Conservation (phyloP, 2,329 filamentous ascomycete genomes). For the Dichotomopilus funicola region DNA sequence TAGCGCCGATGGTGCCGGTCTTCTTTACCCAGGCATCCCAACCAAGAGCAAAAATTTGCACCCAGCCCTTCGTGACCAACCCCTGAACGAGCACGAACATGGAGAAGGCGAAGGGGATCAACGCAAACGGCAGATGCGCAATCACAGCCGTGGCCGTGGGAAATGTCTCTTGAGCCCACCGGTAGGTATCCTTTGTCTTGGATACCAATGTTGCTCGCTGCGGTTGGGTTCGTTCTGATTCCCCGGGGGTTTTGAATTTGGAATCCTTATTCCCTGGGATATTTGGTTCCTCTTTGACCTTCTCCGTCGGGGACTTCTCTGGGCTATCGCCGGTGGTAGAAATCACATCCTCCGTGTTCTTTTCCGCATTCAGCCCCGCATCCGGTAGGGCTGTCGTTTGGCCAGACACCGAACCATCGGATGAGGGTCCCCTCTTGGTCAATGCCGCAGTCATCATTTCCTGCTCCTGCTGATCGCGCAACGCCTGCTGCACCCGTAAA, state of each 20-base stretch:
- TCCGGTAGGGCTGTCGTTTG: not conserved
- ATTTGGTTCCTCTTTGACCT: conserved; percentile 2
- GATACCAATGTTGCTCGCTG: conserved; percentile 47
- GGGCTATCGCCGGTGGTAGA: not conserved
- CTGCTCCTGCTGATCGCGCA: conserved; percentile 4
- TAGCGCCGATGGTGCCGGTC: conserved; percentile 61
- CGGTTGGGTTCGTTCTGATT: not conserved
- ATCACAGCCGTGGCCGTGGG: conserved; percentile 61
- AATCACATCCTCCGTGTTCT: not conserved
- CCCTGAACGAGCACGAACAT: conserved; percentile 73
- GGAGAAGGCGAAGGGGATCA: conserved; percentile 64
- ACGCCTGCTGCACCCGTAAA: conserved; percentile 34
- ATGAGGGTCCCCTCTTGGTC: not conserved
- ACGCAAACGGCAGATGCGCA: conserved; percentile 57
- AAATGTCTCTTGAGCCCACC: conserved; percentile 64
- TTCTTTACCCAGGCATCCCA: conserved; percentile 67
- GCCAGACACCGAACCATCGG: not conserved
- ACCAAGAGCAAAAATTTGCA: conserved; percentile 63
- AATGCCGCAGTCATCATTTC: not conserved
- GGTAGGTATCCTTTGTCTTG: conserved; percentile 37
- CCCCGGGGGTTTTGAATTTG: not conserved
- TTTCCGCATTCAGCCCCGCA: not conserved
- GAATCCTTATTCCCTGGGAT: conserved; percentile 9
- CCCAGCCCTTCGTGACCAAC: conserved; percentile 68
- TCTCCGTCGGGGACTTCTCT: not conserved